A percentile compares a stretch with the other conserved stretches of the same genome.
phyloP scores from a whole-genome alignment of 257 asterid genomes.

The Solanum boliviense region DNA sequence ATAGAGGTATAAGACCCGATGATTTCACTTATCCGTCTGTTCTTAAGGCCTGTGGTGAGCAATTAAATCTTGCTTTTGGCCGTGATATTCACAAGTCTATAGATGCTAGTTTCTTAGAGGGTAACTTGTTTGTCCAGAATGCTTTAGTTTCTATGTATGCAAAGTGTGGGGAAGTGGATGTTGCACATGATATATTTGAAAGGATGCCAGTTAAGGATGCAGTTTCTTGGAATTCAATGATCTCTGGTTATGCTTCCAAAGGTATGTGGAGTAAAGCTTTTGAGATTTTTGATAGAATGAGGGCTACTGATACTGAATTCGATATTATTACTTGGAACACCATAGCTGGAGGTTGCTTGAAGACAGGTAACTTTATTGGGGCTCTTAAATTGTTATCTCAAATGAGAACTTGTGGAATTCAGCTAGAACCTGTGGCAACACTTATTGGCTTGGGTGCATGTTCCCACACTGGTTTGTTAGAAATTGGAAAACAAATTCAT shows the following conservation, averaged over 20 bases:
- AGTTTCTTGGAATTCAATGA: conserved; percentile 78
- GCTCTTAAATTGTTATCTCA: conserved; percentile 53
- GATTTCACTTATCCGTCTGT: conserved; percentile 69
- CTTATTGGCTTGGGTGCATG: conserved; percentile 69
- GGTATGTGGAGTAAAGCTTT: conserved; percentile 68
- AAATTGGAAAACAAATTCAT: conserved; percentile 63
- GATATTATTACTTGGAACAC: conserved; percentile 64
- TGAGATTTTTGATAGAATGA: conserved; percentile 58
- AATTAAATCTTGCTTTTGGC: conserved; percentile 42
- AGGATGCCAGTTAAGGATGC: conserved; percentile 51
- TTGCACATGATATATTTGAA: conserved; percentile 55
- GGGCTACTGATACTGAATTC: conserved; percentile 22
- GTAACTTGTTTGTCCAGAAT: conserved; percentile 68
- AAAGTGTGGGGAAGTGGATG: conserved; percentile 59
- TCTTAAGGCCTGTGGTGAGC: conserved; percentile 86
- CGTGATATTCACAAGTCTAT: conserved; percentile 51
- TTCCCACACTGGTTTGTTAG: conserved; percentile 48
- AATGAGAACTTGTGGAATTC: conserved; percentile 28
- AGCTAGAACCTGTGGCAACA: conserved; percentile 63
- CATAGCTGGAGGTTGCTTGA: conserved; percentile 63
- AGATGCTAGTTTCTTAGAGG: conserved; percentile 23
- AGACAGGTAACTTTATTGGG: conserved; percentile 35
- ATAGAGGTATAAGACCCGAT: conserved; percentile 46
- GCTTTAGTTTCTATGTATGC: conserved; percentile 82
- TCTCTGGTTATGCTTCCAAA: conserved; percentile 58